These are phyloP conservation scores for Arachis hypogaea DNA, from an alignment of 306 rosid genomes.

Conservation along the genomic window DNA sequence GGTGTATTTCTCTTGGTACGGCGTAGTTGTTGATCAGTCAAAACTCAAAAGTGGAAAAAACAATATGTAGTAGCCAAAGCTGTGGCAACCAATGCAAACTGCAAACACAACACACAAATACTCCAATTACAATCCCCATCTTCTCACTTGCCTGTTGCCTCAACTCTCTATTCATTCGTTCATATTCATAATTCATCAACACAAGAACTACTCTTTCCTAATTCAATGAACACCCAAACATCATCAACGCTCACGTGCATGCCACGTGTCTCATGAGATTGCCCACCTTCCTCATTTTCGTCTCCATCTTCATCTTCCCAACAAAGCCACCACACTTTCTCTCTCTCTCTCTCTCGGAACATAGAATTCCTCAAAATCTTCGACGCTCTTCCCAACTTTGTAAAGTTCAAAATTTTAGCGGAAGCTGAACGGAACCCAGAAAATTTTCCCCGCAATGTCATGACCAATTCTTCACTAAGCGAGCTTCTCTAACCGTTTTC, in stretches of 20 bases:
- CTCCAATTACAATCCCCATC: slow-evolving; percentile 12
- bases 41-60: slow-evolving; percentile 35
- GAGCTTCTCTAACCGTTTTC: slow-evolving; percentile 34
- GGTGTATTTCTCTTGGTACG: slow-evolving; percentile 35
- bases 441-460: slow-evolving; percentile 36
- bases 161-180: neutral
- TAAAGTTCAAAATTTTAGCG: slow-evolving; percentile 43
- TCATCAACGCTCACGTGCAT: slow-evolving; percentile 47
- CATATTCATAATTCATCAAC: slow-evolving; percentile 15
- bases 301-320: slow-evolving; percentile 7
- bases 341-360: neutral
- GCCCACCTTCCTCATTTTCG: slow-evolving; percentile 20
- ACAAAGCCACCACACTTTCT: slow-evolving; percentile 38
- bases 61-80: slow-evolving; percentile 45
- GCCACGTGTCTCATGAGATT: slow-evolving; percentile 56
- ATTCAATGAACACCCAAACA: slow-evolving; percentile 42
- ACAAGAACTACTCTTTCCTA: slow-evolving; percentile 15
- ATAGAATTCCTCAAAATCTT: neutral
- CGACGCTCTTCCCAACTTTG: neutral
- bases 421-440: slow-evolving; percentile 33
- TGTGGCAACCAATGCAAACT: slow-evolving; percentile 36
- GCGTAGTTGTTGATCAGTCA: slow-evolving; percentile 35
- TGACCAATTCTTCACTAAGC: slow-evolving; percentile 31
- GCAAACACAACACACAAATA: slow-evolving; percentile 1
- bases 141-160: slow-evolving; percentile 29